Evolutionary conservation across 768 basidiomycete genomes (phyloP).

Genomic region (Neoboletus brunneissimus): DNA sequence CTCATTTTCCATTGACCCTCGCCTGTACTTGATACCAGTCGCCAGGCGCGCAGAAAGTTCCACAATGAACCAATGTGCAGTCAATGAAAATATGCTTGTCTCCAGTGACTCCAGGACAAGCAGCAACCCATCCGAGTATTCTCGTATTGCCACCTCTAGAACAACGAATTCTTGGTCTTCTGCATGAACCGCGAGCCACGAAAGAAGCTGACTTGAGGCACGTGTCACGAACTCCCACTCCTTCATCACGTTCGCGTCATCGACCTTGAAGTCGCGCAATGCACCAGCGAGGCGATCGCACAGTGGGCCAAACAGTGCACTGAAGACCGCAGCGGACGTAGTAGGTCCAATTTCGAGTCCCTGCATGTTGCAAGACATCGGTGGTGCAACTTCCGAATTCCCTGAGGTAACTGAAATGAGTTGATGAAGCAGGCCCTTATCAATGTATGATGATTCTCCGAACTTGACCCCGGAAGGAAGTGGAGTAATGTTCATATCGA

Average conservation of each 20-base stretch:
- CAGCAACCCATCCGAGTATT: slow-evolving; percentile 38
- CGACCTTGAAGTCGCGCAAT: slow-evolving; percentile 33
- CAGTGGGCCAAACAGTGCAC: slow-evolving; percentile 43
- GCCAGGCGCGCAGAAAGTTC: slow-evolving; percentile 49
- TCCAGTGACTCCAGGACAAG: slow-evolving; percentile 38
- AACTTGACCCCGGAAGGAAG: slow-evolving; percentile 56
- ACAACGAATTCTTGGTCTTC: slow-evolving; percentile 32
- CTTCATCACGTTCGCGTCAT: slow-evolving; percentile 19
- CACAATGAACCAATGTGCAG: slow-evolving; percentile 61
- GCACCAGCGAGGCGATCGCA: slow-evolving; percentile 44
- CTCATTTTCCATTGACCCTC: slow-evolving; percentile 26
- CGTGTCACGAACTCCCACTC: slow-evolving; percentile 43
- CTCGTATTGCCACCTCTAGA: slow-evolving; percentile 35
- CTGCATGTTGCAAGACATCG: slow-evolving; percentile 32
- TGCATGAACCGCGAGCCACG: slow-evolving; percentile 40
- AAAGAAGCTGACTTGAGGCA: slow-evolving; percentile 43
- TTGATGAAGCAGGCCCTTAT: slow-evolving; percentile 58
- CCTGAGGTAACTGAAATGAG: slow-evolving; percentile 43
- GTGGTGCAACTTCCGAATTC: slow-evolving; percentile 25
- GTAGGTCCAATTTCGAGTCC: slow-evolving; percentile 44
- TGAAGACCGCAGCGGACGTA: slow-evolving; percentile 45
- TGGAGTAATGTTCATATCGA: slow-evolving; percentile 52
- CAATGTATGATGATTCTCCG: slow-evolving; percentile 49
- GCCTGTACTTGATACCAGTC: slow-evolving; percentile 25
- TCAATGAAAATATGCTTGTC: slow-evolving; percentile 37